phyloP scores from a whole-genome alignment of 2,329 filamentous ascomycete genomes.

The Pyrenochaeta sp. region DNA sequence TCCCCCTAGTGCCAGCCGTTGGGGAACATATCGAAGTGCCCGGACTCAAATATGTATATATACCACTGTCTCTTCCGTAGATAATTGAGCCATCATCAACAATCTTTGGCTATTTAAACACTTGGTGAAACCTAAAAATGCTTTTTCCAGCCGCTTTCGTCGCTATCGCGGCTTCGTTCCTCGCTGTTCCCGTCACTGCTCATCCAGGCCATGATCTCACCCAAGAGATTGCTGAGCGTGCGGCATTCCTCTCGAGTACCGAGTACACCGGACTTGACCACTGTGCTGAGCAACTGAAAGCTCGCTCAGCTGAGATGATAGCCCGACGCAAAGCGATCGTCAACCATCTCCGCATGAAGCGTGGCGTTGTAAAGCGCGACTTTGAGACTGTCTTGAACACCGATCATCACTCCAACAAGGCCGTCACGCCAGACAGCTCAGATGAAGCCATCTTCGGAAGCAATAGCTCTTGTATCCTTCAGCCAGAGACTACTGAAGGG shows the following conservation, averaged over 20 bases:
- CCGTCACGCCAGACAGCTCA: slow-evolving; percentile 21
- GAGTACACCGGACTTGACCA: slow-evolving; percentile 44
- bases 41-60: no score
- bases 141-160: slow-evolving; percentile 12
- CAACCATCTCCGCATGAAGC: slow-evolving; percentile 45
- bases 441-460: slow-evolving; percentile 25
- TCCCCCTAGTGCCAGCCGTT: background rate
- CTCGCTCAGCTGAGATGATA: slow-evolving; percentile 42
- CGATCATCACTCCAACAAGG: slow-evolving; percentile 29
- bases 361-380: slow-evolving; percentile 19
- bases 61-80: no score
- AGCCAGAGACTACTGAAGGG: slow-evolving; percentile 33
- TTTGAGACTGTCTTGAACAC: slow-evolving; percentile 28
- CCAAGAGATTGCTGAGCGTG: slow-evolving; percentile 23
- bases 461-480: slow-evolving; percentile 36
- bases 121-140: background rate
- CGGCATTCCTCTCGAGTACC: slow-evolving; percentile 36
- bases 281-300: slow-evolving; percentile 48
- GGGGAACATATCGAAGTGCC: no score
- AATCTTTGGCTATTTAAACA: no score
- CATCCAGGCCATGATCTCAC: slow-evolving; percentile 20
- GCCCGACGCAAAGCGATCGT: slow-evolving; percentile 51
- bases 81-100: no score
- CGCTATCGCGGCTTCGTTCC: slow-evolving; percentile 11
- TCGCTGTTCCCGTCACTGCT: slow-evolving; percentile 2